Conservation (phyloP, 2,329 filamentous ascomycete species). For the Tricladium varicosporioides region DNA sequence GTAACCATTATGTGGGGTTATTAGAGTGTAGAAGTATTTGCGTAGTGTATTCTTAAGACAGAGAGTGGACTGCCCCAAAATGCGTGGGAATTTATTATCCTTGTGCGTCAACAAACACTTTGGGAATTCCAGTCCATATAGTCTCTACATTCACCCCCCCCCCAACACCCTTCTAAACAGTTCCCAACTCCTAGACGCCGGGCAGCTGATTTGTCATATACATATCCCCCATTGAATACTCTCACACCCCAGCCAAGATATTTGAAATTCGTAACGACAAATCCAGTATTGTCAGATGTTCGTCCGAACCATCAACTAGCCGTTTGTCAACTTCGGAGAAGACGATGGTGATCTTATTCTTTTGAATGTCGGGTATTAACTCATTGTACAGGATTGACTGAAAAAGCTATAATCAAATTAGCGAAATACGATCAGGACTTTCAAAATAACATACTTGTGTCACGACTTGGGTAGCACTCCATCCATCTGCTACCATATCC, state of each 20-base stretch:
- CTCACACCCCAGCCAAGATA: slow-evolving; percentile 49
- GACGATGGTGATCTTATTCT: slow-evolving; percentile 82
- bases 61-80: too few species aligned
- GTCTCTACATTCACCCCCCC: too few species aligned
- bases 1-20: too few species aligned
- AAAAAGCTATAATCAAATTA: slow-evolving; percentile 59
- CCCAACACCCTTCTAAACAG: too few species aligned
- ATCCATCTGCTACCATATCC: slow-evolving; percentile 92
- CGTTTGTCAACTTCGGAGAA: slow-evolving; percentile 96
- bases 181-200: slow-evolving; percentile 12
- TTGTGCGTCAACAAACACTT: too few species aligned
- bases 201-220: neutral
- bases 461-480: slow-evolving; percentile 89
- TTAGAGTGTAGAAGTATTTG: too few species aligned
- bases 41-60: too few species aligned
- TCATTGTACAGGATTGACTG: slow-evolving; percentile 82
- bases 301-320: slow-evolving; percentile 89
- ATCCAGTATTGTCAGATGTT: slow-evolving; percentile 89
- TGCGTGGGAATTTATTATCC: too few species aligned
- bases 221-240: neutral
- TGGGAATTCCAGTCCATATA: too few species aligned
- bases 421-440: neutral
- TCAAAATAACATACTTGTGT: slow-evolving; percentile 59
- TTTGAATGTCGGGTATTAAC: slow-evolving; percentile 76
- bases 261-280: slow-evolving; percentile 77